These are phyloP conservation scores for Euphorbia peplus DNA, from an alignment of 345 rosid species.

Conservation along the genomic window DNA sequence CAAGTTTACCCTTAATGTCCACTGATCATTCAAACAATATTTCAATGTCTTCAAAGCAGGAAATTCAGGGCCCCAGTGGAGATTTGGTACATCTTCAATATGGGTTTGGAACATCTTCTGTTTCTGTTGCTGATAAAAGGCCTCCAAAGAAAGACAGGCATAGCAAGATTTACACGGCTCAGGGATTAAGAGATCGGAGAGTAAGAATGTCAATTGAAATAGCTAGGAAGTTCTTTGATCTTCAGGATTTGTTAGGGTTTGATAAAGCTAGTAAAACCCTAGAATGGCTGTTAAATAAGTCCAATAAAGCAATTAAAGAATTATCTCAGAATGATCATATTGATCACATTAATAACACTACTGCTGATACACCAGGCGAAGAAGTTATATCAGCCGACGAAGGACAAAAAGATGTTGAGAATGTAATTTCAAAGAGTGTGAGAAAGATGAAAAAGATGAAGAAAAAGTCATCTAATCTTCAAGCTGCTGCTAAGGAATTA, in stretches of 20 bases:
- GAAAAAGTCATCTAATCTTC: conserved; percentile 10
- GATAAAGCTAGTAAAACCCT: conserved; percentile 83
- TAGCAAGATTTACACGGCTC: conserved; percentile 74
- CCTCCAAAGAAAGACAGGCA: conserved; percentile 59
- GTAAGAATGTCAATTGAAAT: conserved; percentile 73
- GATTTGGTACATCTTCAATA: not conserved
- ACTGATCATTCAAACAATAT: conserved; percentile 15
- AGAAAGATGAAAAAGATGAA: conserved; percentile 24
- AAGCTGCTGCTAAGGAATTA: conserved; percentile 30
- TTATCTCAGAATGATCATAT: conserved; percentile 16
- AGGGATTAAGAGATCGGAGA: conserved; percentile 77
- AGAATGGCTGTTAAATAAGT: conserved; percentile 68
- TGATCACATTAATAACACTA: conserved; percentile 5
- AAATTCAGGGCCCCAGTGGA: not conserved
- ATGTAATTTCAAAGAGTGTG: conserved; percentile 22
- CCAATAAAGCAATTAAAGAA: conserved; percentile 54
- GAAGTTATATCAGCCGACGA: too few relatives aligned
- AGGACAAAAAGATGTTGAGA: conserved; percentile 8
- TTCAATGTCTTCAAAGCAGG: conserved; percentile 1
- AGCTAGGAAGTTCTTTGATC: conserved; percentile 74
- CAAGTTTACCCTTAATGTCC: not conserved
- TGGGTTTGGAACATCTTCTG: not conserved
- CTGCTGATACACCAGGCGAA: conserved; percentile 24
- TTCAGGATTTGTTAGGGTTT: conserved; percentile 80
- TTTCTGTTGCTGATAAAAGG: conserved; percentile 18